A percentile compares a stretch with the other conserved stretches of the same genome.
phyloP scores from a whole-genome alignment of 2,329 filamentous ascomycete species.

The Sarocladium brachiariae region DNA sequence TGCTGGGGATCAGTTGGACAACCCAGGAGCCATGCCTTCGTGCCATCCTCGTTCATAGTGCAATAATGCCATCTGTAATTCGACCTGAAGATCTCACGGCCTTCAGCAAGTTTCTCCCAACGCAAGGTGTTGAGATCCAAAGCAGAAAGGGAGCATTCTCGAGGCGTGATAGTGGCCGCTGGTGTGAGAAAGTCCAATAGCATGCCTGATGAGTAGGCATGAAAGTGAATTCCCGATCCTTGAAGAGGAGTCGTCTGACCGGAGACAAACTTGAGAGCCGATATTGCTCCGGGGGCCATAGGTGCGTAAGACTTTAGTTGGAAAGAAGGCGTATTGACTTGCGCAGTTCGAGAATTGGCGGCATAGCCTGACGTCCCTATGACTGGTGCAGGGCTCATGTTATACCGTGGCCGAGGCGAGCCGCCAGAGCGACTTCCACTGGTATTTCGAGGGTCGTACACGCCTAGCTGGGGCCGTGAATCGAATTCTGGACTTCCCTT shows the following conservation, averaged over 20 bases:
- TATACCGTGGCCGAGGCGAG: slow-evolving; percentile 42
- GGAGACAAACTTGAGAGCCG: slow-evolving; percentile 75
- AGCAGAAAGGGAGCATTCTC: slow-evolving; percentile 85
- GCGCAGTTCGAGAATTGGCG: slow-evolving; percentile 60
- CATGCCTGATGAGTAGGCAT: slow-evolving; percentile 87
- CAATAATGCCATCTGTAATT: slow-evolving; percentile 99
- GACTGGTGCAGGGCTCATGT: slow-evolving; percentile 40
- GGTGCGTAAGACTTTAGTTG: slow-evolving; percentile 69
- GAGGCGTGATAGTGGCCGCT: slow-evolving; percentile 75
- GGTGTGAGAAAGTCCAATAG: slow-evolving; percentile 93
- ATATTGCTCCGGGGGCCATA: slow-evolving; percentile 81
- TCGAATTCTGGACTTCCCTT: slow-evolving; percentile 85
- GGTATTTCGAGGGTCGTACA: slow-evolving; percentile 39
- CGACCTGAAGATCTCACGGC: slow-evolving; percentile 82
- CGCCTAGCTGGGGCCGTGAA: slow-evolving; percentile 52
- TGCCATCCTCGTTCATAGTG: slow-evolving; percentile 89
- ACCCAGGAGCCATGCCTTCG: slow-evolving; percentile 94
- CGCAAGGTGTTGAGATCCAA: slow-evolving; percentile 79
- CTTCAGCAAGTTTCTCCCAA: slow-evolving; percentile 93
- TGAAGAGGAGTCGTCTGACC: slow-evolving; percentile 82
- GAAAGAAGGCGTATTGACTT: slow-evolving; percentile 60
- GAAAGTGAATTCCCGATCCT: slow-evolving; percentile 88
- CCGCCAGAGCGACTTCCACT: slow-evolving; percentile 32
- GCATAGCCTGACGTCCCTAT: slow-evolving; percentile 59
- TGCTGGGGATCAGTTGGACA: slow-evolving; percentile 68